These are phyloP conservation scores for Megacollybia marginata DNA, from an alignment of 768 basidiomycete species.

Conservation along the genomic window DNA sequence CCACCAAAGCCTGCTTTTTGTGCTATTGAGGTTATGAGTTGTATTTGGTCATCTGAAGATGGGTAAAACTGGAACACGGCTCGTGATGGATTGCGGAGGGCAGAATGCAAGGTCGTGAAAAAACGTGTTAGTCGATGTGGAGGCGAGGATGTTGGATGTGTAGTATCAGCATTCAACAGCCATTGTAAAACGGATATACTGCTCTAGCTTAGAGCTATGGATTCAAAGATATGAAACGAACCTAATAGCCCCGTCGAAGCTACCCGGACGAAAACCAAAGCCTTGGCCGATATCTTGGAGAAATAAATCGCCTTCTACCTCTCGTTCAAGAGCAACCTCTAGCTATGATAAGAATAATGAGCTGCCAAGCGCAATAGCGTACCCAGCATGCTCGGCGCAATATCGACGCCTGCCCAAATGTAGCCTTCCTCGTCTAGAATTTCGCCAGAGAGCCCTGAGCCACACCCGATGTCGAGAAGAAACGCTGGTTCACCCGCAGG, in stretches of 20 bases:
- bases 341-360: background rate
- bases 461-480: conserved; percentile 93
- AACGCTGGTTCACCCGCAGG: conserved; percentile 76
- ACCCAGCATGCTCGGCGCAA: conserved; percentile 97
- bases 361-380: background rate
- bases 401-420: conserved; percentile 89
- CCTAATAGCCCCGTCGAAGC: conserved; percentile 98
- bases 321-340: conserved; percentile 95
- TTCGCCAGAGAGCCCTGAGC: conserved; percentile 94
- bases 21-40: conserved; percentile 87
- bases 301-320: conserved; percentile 94
- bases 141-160: conserved; percentile 82
- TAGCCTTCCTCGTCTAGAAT: conserved; percentile 94
- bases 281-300: conserved; percentile 98
- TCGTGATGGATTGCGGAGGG: conserved; percentile 77
- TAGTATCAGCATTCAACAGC: conserved; percentile 94
- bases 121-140: conserved; percentile 80
- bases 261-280: conserved; percentile 92
- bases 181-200: conserved; percentile 99
- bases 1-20: conserved; percentile 96
- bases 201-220: conserved; percentile 3
- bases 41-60: conserved; percentile 93
- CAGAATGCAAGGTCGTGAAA: conserved; percentile 89
- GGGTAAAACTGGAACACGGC: conserved; percentile 95
- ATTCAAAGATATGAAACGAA: conserved; percentile 19